Base-by-base conservation (phyloP, 1,284 basidiomycete genomes). In the Trichosporon sp. region DNA sequence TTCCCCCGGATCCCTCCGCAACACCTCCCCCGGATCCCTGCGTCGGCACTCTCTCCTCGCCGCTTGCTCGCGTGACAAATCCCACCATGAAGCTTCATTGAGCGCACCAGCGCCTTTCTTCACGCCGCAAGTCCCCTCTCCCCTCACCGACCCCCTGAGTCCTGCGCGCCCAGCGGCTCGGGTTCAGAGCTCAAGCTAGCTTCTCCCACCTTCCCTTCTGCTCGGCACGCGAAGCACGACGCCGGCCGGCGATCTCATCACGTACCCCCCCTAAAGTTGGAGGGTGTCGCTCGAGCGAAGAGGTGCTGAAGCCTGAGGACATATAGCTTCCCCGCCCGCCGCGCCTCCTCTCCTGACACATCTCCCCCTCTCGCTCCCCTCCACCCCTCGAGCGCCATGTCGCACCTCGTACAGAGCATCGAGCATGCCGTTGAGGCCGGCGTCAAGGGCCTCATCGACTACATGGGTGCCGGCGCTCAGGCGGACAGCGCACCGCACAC, bases 381-480 rank as follows among this genome's bases (percentile, higher is more conserved):
- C 58, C 65, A 18, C 35, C 34, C 34, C 64, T 32, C 66, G 25
- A 63, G 15, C 66, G 29, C 62, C 62, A 81, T 81, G 80, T 70
- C 80, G 11, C 72, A 76, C 6, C 62, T 81, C 11, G 74, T 79
- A 9, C 70, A 76, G 44, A 73, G 73, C 62, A 70, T 81, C 9
- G 78, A 77, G 27, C 68, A 70, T 63, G 74, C 77, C 64, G 76
- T 81, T 47, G 79, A 75, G 63, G 77, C 78, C 7, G 77, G 77
- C 29, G 75, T 80, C 44, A 80, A 78, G 72, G 78, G 77, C 21
- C 65, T 81, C n/a, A 72, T 79, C 58, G 76, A 71, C 27, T 66
- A 66, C 35, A 63, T 69, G 44, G 65, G 68, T 13, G 56, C 25
- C 56, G 65, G 42, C 58, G 21, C 66, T 2, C 29, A 60, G 0